Evolutionary conservation across 2,329 filamentous ascomycete genomes (phyloP).

Genomic region (Colletotrichum cereale): DNA sequence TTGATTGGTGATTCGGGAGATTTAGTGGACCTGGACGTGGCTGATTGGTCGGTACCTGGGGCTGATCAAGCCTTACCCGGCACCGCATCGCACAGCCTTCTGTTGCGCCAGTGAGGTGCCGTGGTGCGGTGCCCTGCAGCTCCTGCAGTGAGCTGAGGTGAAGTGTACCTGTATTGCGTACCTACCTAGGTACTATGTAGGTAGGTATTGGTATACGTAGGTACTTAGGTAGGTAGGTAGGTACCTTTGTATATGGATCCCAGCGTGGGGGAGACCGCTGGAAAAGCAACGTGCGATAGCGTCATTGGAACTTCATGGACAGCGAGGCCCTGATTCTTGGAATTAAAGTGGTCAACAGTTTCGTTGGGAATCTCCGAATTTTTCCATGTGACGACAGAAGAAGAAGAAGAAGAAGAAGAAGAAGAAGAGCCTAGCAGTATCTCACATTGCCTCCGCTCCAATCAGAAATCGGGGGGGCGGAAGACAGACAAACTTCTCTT

Average conservation of each 20-base stretch:
- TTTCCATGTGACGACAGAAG: constrained; percentile 19
- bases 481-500: not conserved
- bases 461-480: not conserved
- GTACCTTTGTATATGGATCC: not conserved
- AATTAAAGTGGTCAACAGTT: constrained; percentile 11
- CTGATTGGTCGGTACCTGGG: constrained; percentile 7
- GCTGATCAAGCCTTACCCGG: constrained; percentile 9
- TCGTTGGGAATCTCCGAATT: not conserved
- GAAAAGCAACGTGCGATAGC: constrained; percentile 34
- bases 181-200: no score
- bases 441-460: not conserved
- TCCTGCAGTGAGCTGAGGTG: not conserved
- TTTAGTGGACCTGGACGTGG: not conserved
- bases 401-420: not conserved
- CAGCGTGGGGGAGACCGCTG: constrained; percentile 22
- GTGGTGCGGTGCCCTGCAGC: constrained; percentile 6
- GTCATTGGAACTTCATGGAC: constrained; percentile 28
- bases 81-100: not conserved
- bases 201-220: no score
- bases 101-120: constrained; percentile 7
- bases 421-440: not conserved
- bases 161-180: not conserved
- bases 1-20: not conserved
- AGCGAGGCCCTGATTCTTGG: constrained; percentile 22
- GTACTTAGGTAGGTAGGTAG: not conserved